Base-by-base conservation (phyloP, 208 protist genomes). In the Trypanosoma congolense region DNA sequence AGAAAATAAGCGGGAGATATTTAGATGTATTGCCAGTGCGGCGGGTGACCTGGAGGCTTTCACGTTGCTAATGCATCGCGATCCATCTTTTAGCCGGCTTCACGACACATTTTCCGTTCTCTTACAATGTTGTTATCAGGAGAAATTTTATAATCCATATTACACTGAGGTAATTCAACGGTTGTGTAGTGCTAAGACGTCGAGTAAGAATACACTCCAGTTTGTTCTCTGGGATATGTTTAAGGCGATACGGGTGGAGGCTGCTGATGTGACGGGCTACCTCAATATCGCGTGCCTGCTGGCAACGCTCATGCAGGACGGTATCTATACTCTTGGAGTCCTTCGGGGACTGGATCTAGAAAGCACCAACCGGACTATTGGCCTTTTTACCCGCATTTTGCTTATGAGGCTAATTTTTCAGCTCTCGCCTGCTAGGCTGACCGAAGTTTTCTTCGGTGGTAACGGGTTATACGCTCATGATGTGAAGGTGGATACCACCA, bases 271-370 rank as follows among this genome's bases (percentile, higher is more conserved):
- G 14, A 62, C 44, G 1, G 80, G 79, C 24, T 90, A 83, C 65
- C 40, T 93, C 29, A 93, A 93, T 57, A 55, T 93, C 24, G 54
- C 81, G 1, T 82, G 76, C 49, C 47, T 78, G 42, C 55, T 93
- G 2, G 40, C 79, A 3, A 44, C 65, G 43, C 49, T 89, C 16
- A 70, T 93, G 2, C 63, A 85, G 63, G 38, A 58, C 41, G 81
- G 69, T 25, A 53, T 79, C 18, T 89, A 73, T 70, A 65, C 72
- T 19, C 72, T 93, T 2, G 65, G 71, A 57, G 54, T 93, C 21
- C 69, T 93, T n/a, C 85, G 85, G 16, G 85, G 85, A 2, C 65
- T 93, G n/a, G 85, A 93, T 57, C 49, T 93, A 51, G 78, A 87
- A 49, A 65, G 66, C 49, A 84, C 76, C 9, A 89, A 81, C 68